Percentiles rank a stretch among this genome's conserved stretches.
These are phyloP conservation scores for Fraxinus paxiana DNA, from an alignment of 305 asterid genomes.

Conservation along the genomic window DNA sequence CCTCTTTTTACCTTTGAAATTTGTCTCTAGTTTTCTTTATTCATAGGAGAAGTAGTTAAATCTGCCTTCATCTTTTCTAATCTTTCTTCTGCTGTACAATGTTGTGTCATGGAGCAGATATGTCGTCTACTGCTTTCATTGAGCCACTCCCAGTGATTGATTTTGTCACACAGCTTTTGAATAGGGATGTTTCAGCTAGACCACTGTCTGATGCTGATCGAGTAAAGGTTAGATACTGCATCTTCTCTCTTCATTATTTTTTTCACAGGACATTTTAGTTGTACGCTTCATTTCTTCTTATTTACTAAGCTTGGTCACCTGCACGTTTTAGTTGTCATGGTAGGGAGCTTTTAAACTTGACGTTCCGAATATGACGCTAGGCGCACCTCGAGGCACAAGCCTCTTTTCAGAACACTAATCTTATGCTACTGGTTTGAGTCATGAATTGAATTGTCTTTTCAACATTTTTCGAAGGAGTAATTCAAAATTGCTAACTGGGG, in stretches of 20 bases:
- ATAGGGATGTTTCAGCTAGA: slow-evolving; percentile 64
- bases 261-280: neutral
- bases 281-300: neutral
- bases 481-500: neutral
- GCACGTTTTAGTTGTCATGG: neutral
- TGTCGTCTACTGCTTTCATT: slow-evolving; percentile 95
- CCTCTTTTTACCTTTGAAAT: neutral
- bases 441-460: neutral
- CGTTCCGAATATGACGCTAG: neutral
- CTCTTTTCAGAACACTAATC: neutral
- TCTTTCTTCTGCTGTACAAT: neutral
- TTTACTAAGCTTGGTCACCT: neutral
- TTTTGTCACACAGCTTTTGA: slow-evolving; percentile 77
- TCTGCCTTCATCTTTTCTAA: neutral
- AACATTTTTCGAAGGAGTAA: neutral
- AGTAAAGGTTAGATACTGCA: slow-evolving; percentile 56
- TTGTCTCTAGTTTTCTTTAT: slow-evolving; percentile 4
- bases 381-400: neutral
- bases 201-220: slow-evolving; percentile 91
- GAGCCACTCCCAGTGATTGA: slow-evolving; percentile 90
- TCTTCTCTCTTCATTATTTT: neutral
- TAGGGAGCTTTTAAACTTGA: neutral
- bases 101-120: slow-evolving; percentile 51
- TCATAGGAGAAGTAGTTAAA: neutral
- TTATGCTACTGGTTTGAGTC: neutral